phyloP scores from a whole-genome alignment of 2,329 filamentous ascomycete genomes.

The Fonsecaea erecta region DNA sequence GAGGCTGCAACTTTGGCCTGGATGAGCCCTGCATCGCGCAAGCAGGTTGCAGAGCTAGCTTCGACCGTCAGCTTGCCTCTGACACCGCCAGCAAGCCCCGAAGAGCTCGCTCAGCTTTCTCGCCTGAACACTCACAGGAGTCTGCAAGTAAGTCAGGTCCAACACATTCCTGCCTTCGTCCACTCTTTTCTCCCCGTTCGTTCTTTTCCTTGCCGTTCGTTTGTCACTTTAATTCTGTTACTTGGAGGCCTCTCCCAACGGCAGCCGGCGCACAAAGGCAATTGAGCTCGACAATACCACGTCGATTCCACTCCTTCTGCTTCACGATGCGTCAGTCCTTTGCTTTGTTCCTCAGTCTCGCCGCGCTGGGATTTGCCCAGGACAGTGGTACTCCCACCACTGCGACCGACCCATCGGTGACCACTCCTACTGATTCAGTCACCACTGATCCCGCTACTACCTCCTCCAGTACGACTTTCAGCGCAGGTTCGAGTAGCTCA shows the following conservation, averaged over 20 bases:
- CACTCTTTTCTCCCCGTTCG: background rate
- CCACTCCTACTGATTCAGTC: constrained; percentile 5
- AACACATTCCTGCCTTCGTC: background rate
- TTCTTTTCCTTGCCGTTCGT: background rate
- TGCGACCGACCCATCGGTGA: constrained; percentile 10
- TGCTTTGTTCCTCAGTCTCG: constrained; percentile 18
- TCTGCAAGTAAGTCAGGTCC: background rate
- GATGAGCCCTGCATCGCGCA: constrained; percentile 8
- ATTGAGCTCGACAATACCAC: constrained; percentile 4
- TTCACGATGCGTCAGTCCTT: constrained; percentile 17
- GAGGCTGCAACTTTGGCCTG: constrained; percentile 14
- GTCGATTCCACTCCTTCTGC: constrained; percentile 18
- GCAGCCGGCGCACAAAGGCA: background rate
- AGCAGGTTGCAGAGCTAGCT: constrained; percentile 1
- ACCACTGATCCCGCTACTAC: constrained; percentile 5
- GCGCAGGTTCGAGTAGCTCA: constrained; percentile 8
- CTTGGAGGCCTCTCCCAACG: background rate
- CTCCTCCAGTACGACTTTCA: background rate
- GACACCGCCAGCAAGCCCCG: background rate
- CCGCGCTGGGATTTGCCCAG: constrained; percentile 19
- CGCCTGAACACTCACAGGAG: background rate
- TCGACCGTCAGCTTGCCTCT: background rate
- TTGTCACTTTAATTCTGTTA: background rate
- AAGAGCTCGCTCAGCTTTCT: background rate
- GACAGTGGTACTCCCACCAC: constrained; percentile 7